Conservation (phyloP, 2,329 filamentous ascomycete species). For the Trichoderma atroviride region DNA sequence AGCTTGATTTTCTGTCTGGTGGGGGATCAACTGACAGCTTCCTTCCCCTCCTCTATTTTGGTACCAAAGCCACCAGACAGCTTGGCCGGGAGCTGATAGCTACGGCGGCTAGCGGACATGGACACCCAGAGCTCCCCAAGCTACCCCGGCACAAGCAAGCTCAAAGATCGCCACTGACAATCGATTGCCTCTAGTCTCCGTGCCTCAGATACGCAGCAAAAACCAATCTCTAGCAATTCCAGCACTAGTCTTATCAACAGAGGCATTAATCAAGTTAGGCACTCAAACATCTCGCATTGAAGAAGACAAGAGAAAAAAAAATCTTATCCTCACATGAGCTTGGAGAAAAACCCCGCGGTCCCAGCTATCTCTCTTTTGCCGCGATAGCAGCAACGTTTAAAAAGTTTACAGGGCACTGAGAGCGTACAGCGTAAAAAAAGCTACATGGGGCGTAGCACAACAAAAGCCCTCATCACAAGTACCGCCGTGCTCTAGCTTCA, state of each 20-base stretch:
- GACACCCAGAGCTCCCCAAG: background rate
- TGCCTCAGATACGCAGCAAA: background rate
- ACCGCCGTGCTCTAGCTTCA: background rate
- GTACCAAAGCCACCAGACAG: background rate
- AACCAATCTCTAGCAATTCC: background rate
- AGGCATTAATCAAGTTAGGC: background rate
- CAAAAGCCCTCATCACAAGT: constrained; percentile 15
- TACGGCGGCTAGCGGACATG: background rate
- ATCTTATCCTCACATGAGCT: background rate
- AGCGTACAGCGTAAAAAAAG: background rate
- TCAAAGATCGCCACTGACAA: background rate
- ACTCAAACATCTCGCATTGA: background rate
- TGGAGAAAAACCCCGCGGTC: background rate
- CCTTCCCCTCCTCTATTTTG: background rate
- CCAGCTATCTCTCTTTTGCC: background rate
- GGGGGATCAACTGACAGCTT: background rate
- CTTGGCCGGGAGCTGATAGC: background rate
- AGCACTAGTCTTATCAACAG: background rate
- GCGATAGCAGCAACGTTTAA: background rate
- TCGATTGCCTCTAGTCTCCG: background rate
- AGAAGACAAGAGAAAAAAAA: background rate
- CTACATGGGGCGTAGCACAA: background rate
- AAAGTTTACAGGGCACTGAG: background rate
- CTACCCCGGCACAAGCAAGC: background rate
- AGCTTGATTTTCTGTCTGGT: background rate